A percentile compares a stretch with the other conserved stretches of the same genome.
These are phyloP conservation scores for Aspergillus sp. DNA, from an alignment of 2,329 filamentous ascomycete genomes.

Conservation along the genomic window DNA sequence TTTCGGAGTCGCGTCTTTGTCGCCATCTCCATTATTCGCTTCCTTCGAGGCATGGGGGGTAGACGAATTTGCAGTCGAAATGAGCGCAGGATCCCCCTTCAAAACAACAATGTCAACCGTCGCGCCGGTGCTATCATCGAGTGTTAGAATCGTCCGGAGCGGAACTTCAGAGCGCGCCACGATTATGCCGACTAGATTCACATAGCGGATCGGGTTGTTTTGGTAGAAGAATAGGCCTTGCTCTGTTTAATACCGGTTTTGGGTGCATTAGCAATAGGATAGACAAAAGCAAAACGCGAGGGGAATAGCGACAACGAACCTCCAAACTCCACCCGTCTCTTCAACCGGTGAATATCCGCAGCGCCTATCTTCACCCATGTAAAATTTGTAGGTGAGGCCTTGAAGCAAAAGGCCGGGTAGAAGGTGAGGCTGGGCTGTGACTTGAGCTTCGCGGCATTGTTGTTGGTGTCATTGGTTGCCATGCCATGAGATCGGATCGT, in stretches of 20 bases:
- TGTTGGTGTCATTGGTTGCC: conserved; percentile 4
- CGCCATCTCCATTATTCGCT: conserved; percentile 21
- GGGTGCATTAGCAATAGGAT: background rate
- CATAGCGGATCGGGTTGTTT: conserved; percentile 76
- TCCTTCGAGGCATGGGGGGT: background rate
- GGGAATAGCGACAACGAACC: conserved; percentile 25
- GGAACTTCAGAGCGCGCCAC: conserved; percentile 60
- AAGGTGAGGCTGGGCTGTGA: conserved; percentile 37
- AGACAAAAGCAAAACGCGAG: background rate
- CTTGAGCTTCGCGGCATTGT: conserved; percentile 14
- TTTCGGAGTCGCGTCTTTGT: conserved; percentile 24
- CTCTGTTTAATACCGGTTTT: conserved; percentile 33
- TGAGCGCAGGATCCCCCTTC: conserved; percentile 23
- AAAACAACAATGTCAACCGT: conserved; percentile 56
- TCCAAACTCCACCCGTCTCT: conserved; percentile 49
- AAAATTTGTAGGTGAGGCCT: conserved; percentile 60
- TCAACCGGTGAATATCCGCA: conserved; percentile 55
- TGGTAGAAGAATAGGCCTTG: conserved; percentile 63
- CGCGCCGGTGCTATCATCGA: conserved; percentile 63
- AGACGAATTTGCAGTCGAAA: background rate
- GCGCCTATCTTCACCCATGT: conserved; percentile 63
- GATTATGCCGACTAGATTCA: conserved; percentile 68
- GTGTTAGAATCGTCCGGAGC: conserved; percentile 51
- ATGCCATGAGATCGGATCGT: background rate
- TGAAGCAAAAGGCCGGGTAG: conserved; percentile 62